Percentiles rank a stretch among this genome's conserved stretches.
These are phyloP conservation scores for Paramecium tetraurelia DNA, from an alignment of 73 alveolate species.

Conservation along the genomic window DNA sequence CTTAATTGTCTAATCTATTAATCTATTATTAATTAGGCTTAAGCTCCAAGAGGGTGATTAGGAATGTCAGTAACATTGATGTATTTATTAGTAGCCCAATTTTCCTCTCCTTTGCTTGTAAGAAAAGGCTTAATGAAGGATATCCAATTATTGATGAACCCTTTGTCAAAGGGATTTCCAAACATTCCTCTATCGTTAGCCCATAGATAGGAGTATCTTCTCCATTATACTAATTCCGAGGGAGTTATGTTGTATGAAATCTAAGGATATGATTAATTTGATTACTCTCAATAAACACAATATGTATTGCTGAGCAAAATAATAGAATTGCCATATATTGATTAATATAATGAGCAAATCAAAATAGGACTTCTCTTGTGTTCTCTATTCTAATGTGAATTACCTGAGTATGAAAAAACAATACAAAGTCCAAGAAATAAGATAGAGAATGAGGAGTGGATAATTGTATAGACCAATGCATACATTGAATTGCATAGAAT, in stretches of 20 bases:
- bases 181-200: background rate
- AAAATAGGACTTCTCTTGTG: background rate
- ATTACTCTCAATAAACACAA: background rate
- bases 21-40: background rate
- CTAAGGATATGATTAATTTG: background rate
- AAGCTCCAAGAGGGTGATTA: background rate
- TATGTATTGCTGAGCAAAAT: background rate
- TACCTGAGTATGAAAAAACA: background rate
- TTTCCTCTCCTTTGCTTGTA: background rate
- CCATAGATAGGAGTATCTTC: slow-evolving; percentile 25
- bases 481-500: background rate
- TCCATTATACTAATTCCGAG: slow-evolving; percentile 16
- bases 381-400: background rate
- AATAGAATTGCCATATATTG: background rate
- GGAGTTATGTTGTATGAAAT: background rate
- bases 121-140: background rate
- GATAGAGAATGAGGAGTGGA: background rate
- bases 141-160: background rate
- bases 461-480: slow-evolving; percentile 24
- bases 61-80: background rate
- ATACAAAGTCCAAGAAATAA: background rate
- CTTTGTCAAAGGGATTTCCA: slow-evolving; percentile 35
- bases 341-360: background rate
- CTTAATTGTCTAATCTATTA: background rate
- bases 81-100: background rate